Conservation (phyloP, 192 early-diverging fungal species). For the Backusella westeae region DNA sequence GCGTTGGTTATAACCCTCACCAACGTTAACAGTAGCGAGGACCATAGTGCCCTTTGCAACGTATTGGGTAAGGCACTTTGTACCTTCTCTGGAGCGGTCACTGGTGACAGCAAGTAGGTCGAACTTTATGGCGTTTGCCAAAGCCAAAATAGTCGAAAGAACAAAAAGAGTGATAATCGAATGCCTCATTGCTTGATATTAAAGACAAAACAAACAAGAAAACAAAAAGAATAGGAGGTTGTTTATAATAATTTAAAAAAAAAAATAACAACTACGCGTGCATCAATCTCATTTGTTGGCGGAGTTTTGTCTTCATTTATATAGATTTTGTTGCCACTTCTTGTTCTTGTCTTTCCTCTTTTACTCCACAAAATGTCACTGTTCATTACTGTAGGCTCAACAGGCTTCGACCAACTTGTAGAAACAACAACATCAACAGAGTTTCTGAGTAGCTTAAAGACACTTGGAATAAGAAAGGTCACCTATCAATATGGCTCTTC, state of each 20-base stretch:
- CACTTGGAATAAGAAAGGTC: slow-evolving; percentile 54
- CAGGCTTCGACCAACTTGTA: slow-evolving; percentile 80
- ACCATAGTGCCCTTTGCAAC: slow-evolving; percentile 69
- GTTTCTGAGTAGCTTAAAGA: slow-evolving; percentile 49
- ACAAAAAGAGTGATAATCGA: slow-evolving; percentile 2
- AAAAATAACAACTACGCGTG: not conserved
- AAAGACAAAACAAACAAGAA: not conserved
- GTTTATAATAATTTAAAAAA: not conserved
- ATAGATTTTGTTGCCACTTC: not conserved
- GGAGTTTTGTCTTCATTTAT: not conserved
- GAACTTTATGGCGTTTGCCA: slow-evolving; percentile 69
- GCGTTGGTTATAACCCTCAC: slow-evolving; percentile 71
- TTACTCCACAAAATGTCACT: slow-evolving; percentile 32
- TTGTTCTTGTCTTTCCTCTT: not conserved
- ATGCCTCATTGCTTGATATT: slow-evolving; percentile 10
- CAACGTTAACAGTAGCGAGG: slow-evolving; percentile 63
- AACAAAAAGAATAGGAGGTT: not conserved
- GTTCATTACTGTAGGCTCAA: slow-evolving; percentile 92
- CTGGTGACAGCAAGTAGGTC: slow-evolving; percentile 61
- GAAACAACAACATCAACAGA: slow-evolving; percentile 35
- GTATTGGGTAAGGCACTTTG: slow-evolving; percentile 77
- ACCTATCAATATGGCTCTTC: slow-evolving; percentile 69
- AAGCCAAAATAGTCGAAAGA: slow-evolving; percentile 5
- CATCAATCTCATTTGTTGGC: not conserved
- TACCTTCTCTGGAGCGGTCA: slow-evolving; percentile 28